Evolutionary conservation across 1,284 basidiomycete species (phyloP).

Genomic region (Cryptococcus maquisensis): DNA sequence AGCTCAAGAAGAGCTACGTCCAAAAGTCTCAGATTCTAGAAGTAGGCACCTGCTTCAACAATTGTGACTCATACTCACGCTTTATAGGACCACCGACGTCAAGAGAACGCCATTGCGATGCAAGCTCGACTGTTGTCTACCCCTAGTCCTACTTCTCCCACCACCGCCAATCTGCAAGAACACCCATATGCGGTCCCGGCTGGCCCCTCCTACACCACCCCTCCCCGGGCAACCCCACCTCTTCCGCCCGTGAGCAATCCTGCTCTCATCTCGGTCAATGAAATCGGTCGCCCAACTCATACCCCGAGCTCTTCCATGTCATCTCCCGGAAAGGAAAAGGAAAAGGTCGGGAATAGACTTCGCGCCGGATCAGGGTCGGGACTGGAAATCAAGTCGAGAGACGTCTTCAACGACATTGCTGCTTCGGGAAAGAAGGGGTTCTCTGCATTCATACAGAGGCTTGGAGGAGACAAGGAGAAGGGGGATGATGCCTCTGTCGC

Average conservation of each 20-base stretch:
- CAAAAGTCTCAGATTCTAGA: conserved; percentile 79
- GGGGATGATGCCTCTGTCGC: conserved; percentile 4
- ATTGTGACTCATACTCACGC: not conserved
- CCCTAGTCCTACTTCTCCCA: conserved; percentile 24
- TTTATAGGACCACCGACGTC: conserved; percentile 38
- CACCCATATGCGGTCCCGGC: conserved; percentile 19
- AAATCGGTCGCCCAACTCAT: too few relatives aligned
- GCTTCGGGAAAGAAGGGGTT: conserved; percentile 45
- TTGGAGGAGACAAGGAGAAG: conserved; percentile 41
- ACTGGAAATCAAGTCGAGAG: conserved; percentile 37
- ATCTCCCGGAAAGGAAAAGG: conserved; percentile 10
- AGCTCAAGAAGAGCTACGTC: conserved; percentile 68
- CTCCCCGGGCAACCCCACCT: conserved; percentile 22
- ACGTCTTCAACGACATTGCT: conserved; percentile 46
- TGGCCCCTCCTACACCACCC: conserved; percentile 25
- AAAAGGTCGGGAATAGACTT: conserved; percentile 11
- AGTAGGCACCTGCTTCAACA: conserved; percentile 51
- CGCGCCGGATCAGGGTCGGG: conserved; percentile 28
- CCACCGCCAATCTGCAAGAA: conserved; percentile 17
- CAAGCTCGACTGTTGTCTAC: conserved; percentile 46
- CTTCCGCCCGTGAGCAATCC: conserved; percentile 26
- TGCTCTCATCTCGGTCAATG: not conserved
- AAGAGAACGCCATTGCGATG: conserved; percentile 45
- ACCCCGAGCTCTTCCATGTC: not conserved
- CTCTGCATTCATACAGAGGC: conserved; percentile 44